Base-by-base conservation (phyloP, 805 yeast species). In the Spathaspora girioi region DNA sequence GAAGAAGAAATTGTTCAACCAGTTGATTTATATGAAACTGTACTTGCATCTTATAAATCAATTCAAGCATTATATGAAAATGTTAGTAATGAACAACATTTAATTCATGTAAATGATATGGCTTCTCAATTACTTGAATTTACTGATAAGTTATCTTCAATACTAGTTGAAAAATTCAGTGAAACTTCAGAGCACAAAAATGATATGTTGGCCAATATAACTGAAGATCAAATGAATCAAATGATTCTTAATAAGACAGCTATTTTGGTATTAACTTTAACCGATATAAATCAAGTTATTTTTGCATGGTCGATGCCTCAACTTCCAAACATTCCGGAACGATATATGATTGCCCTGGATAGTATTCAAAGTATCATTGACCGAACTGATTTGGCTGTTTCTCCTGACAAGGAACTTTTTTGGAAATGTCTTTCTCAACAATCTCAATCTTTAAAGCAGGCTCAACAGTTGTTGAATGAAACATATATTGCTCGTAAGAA, bases 361-460 rank as follows among this genome's bases (percentile, higher is more conserved):
- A 75, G 73, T 48, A 60, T 77, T 18, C 76, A 79, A 50, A 69
- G 71, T 0, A 62, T 72, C n/a, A 48, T 80, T 11, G 80, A 77
- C 38, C 66, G 75, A 46, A 54, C 60, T 26, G 69, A 62, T 45
- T 46, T 59, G 7, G 48, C 44, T 4, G 47, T 47, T 1, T 29
- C 51, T 3, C 42, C 61, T 1, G 50, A 53, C 3, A 59, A 60
- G 3, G 61, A 59, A 1, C 23, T 43, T 0, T 67, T 59, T 50
- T 81, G 84, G 84, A 56, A 59, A 19, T 63, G 69, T 1, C 62
- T 80, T 12, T 60, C 76, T 0, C 50, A 59, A 8, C 72, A 79
- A 72, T 67, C 68, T 41, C 57, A 54, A 17, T 60, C 59, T 47
- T 67, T 73, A 53, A 79, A 76, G 54, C 51, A 52, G 26, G 75